phyloP scores from a whole-genome alignment of 345 rosid species.

The Citrus australasica region DNA sequence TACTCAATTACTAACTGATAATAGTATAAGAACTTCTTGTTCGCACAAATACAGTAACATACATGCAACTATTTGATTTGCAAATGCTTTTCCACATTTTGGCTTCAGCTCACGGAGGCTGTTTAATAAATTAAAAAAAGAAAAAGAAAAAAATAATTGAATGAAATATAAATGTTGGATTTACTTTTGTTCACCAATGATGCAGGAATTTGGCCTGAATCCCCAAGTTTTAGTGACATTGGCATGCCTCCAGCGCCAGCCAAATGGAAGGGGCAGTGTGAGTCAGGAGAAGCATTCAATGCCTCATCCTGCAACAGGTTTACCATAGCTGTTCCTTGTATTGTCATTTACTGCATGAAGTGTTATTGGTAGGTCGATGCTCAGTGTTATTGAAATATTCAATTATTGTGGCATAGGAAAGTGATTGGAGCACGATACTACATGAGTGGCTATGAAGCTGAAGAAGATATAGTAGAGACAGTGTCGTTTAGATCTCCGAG shows the following conservation, averaged over 20 bases:
- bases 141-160: not conserved
- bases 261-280: conserved; percentile 48
- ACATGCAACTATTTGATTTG: not conserved
- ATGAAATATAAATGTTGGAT: not conserved
- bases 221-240: conserved; percentile 41
- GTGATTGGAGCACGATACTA: conserved; percentile 57
- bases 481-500: conserved; percentile 44
- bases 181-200: not conserved
- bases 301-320: conserved; percentile 49
- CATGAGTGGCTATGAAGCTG: conserved; percentile 47
- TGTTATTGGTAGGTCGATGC: not conserved
- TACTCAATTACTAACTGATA: not conserved
- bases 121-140: not conserved
- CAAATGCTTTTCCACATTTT: not conserved
- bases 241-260: conserved; percentile 47
- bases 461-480: conserved; percentile 32
- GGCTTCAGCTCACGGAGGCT: not conserved
- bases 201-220: conserved; percentile 60
- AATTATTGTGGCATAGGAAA: conserved; percentile 30
- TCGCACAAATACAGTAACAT: not conserved
- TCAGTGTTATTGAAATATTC: conserved; percentile 2
- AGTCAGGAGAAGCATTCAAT: conserved; percentile 51
- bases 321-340: not conserved
- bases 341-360: not conserved
- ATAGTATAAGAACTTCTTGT: not conserved